Evolutionary conservation across 768 basidiomycete genomes (phyloP).

Genomic region (Imleria badia): DNA sequence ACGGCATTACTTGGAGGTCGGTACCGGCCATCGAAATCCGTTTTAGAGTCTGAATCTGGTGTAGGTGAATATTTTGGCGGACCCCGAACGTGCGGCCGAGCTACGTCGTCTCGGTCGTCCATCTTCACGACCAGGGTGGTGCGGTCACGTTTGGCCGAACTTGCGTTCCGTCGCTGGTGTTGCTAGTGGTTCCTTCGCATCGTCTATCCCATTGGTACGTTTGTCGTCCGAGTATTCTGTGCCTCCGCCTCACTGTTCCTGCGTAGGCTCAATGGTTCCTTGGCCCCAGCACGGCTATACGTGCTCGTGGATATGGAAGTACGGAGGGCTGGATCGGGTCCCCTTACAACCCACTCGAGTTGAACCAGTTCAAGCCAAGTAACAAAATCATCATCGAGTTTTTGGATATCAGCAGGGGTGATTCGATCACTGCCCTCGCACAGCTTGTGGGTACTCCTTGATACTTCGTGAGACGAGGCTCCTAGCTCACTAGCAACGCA

Average conservation of each 20-base stretch:
- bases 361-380: slow-evolving; percentile 5
- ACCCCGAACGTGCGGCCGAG: slow-evolving; percentile 3
- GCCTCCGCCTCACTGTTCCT: background rate
- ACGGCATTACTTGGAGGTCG: background rate
- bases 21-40: background rate
- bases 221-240: background rate
- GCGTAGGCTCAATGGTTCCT: background rate
- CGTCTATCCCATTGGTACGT: slow-evolving; percentile 7
- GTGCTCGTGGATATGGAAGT: background rate
- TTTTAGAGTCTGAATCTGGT: background rate
- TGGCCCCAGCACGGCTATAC: background rate
- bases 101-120: slow-evolving; percentile 13
- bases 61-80: background rate
- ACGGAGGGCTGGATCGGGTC: slow-evolving; percentile 4
- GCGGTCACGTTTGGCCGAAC: slow-evolving; percentile 10
- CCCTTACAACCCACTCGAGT: slow-evolving; percentile 1
- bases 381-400: slow-evolving; percentile 9
- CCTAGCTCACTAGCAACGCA: background rate
- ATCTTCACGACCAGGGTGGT: slow-evolving; percentile 13
- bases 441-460: background rate
- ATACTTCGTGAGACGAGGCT: background rate
- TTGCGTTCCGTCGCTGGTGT: slow-evolving; percentile 3
- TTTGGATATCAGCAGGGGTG: slow-evolving; percentile 7
- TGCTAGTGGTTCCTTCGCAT: slow-evolving; percentile 14
- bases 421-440: background rate